phyloP scores from a whole-genome alignment of 2,329 filamentous ascomycete species.

The Bipolaris zeicola region DNA sequence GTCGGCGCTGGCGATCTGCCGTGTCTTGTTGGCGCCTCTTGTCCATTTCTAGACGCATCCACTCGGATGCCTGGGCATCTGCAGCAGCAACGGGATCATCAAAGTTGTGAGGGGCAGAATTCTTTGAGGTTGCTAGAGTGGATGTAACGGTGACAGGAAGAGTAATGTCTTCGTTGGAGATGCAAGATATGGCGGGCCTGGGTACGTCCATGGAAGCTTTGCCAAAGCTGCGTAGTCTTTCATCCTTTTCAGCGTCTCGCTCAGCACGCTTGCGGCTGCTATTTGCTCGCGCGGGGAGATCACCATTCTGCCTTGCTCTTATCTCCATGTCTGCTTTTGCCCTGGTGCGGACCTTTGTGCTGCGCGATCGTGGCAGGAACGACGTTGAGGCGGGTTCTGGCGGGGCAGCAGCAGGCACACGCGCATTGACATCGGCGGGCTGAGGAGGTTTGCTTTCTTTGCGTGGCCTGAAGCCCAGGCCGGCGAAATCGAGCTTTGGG shows the following conservation, averaged over 20 bases:
- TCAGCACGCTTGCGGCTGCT: constrained; percentile 40
- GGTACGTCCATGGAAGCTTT: constrained; percentile 31
- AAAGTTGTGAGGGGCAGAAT: constrained; percentile 45
- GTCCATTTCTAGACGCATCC: constrained; percentile 53
- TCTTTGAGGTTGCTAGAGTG: constrained; percentile 47
- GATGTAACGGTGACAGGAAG: constrained; percentile 52
- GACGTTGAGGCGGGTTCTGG: constrained; percentile 32
- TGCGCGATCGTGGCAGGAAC: constrained; percentile 31
- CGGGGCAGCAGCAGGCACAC: constrained; percentile 38
- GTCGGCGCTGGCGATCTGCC: constrained; percentile 27
- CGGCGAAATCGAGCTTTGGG: constrained; percentile 44
- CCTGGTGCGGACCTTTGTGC: constrained; percentile 30
- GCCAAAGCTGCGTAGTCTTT: constrained; percentile 25
- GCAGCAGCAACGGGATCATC: constrained; percentile 44
- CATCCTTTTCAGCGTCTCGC: constrained; percentile 30
- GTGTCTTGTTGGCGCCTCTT: constrained; percentile 44
- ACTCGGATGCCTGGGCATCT: constrained; percentile 49
- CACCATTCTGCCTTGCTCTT: constrained; percentile 16
- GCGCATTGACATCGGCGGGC: constrained; percentile 30
- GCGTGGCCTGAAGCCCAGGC: constrained; percentile 25
- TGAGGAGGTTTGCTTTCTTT: constrained; percentile 28
- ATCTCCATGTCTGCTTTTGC: constrained; percentile 33
- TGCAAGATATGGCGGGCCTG: constrained; percentile 24
- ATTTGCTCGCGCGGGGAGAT: constrained; percentile 38
- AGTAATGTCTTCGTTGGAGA: constrained; percentile 46